Base-by-base conservation (phyloP, 805 yeast species). In the Candida boleticola region DNA sequence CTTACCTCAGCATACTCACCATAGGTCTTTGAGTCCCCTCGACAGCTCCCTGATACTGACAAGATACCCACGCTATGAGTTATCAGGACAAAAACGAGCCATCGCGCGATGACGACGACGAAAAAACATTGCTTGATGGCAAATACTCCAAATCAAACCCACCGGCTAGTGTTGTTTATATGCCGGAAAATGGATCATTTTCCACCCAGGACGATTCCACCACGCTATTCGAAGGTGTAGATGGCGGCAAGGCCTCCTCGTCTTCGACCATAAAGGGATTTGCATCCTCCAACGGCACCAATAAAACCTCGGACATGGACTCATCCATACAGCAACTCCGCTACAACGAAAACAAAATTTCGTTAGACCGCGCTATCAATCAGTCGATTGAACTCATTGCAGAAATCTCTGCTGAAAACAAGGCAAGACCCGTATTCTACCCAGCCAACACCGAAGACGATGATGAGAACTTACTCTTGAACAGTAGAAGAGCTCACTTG, bases 241-340 rank as follows among this genome's bases (percentile, higher is more conserved):
- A 42, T 13, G 66, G 63, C 20, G 10, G 11, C 11, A n/a, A n/a
- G n/a, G n/a, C n/a, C n/a, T 51, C 55, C 20, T 45, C 58, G 5
- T 25, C 33, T 3, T 14, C 13, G 21, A 29, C 6, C 14, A 19
- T 31, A 13, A 16, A 18, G 14, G 14, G n/a, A 9, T 30, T 20
- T 16, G 14, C 6, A 4, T 21, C 25, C 20, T 37, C 20, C 14
- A 30, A 33, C 6, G 29, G 37, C 4, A 17, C 37, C 17, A 30
- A 21, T 14, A 22, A 18, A 16, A 29, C 44, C 23, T 41, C 41
- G 39, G 47, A 70, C n/a, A 53, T 72, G 45, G 67, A 72, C 36
- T 69, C 83, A 1, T 83, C 89, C 40, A 58, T 84, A 25, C 79
- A 82, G 44, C 96, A 90, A 56, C 64, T 84, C 43, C 85, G 79